Percentiles rank a stretch among this genome's conserved stretches.
phyloP scores from a whole-genome alignment of 129 eudicot genomes.

The Oenanthe sinensis region DNA sequence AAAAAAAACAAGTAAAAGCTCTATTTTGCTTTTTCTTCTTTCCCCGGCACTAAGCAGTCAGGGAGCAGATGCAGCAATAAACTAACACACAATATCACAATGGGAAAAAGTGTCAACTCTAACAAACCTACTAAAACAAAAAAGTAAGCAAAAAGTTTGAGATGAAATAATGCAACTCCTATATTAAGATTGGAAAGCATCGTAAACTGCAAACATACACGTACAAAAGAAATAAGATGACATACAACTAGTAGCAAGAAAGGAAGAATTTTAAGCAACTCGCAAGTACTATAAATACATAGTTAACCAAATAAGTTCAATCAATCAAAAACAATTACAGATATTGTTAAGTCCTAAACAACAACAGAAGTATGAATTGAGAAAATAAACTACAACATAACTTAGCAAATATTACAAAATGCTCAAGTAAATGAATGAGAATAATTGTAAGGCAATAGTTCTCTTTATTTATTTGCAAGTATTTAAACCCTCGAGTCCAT shows the following conservation, averaged over 20 bases:
- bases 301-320: too few relatives aligned
- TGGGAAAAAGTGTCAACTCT: not conserved
- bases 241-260: not conserved
- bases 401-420: not conserved
- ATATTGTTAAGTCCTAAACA: not conserved
- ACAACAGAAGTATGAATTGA: too few relatives aligned
- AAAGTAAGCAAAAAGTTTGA: too few relatives aligned
- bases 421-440: not conserved
- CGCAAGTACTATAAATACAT: not conserved
- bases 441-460: not conserved
- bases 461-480: too few relatives aligned
- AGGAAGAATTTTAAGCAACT: not conserved
- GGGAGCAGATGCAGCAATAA: not conserved
- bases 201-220: not conserved
- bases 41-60: not conserved
- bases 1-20: too few relatives aligned
- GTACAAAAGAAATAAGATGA: too few relatives aligned
- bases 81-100: not conserved
- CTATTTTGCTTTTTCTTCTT: not conserved
- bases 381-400: not conserved
- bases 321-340: not conserved
- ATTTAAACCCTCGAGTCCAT: not conserved
- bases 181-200: not conserved
- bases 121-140: not conserved
- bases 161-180: not conserved